Evolutionary conservation across 2,329 filamentous ascomycete species (phyloP), one percentile per base, ranked within the genome.

Genomic region (Cercospora nicotianae): DNA sequence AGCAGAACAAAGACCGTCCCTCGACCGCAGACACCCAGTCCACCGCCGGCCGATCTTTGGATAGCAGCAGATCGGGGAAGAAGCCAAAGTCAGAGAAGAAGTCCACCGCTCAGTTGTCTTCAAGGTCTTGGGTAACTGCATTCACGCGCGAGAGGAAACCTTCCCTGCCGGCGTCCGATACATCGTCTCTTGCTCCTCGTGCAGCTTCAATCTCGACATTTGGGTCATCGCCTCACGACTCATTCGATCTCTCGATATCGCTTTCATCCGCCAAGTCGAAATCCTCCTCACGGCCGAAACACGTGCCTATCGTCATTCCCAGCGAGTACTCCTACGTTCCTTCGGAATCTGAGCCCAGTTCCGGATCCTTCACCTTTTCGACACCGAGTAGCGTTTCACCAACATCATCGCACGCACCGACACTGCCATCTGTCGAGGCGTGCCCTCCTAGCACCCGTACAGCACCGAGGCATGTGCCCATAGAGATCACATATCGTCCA

Each of bases 391-490:
- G 57, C 64, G 45, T 36, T 28, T 70, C 71, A 26, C 68, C 71
- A 45, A 39, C 63, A 18, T 68, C 60, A 20, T 60, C 63, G 18
- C 60, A 64, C 42, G 55, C 58, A 23, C 59, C 30, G 9, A 62
- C 61, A 8, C 60, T 59, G 7, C 16, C 60, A 42, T 66, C 64
- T 31, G 58, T 57, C 60, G 66, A 67, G 57, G 57, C 60, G 36
- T 66, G 63, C 33, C 71, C 60, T 57, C 48, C 67, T 28, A 69
- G 68, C 58, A 58, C 64, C 60, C 71, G 68, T 30, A 66, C 67
- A 16, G 69, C 69, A 58, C 72, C 76, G 53, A 78, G 82, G 78
- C 81, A 84, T 83, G 82, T 84, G 67, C 81, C 83, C 77, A 83
- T 83, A 73, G 75, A 82, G 68, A 83, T 83, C 70, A 81, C 62